Conservation (phyloP, 2,329 filamentous ascomycete genomes). For the Metarhizium humberi region DNA sequence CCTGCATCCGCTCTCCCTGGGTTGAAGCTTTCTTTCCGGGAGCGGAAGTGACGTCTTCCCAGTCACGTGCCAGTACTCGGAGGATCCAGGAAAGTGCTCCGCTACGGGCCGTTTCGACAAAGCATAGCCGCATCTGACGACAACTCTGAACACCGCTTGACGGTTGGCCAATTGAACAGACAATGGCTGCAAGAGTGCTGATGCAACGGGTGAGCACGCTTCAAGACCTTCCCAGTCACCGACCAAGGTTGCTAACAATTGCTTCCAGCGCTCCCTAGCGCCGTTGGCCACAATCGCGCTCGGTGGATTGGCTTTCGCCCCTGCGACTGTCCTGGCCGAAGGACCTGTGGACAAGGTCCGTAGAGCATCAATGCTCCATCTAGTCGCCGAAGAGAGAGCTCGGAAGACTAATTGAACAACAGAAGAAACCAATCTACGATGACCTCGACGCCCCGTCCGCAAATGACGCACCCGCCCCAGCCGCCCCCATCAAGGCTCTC, state of each 20-base stretch:
- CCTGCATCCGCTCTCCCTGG: no score
- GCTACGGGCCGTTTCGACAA: conserved; percentile 5
- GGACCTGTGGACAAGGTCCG: conserved; percentile 29
- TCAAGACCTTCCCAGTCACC: conserved; percentile 6
- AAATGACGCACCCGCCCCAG: conserved; percentile 16
- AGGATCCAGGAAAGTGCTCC: conserved; percentile 7
- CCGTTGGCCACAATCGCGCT: conserved; percentile 44
- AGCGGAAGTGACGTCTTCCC: conserved; percentile 1
- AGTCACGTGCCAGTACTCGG: conserved; percentile 8
- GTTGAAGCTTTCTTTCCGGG: no score
- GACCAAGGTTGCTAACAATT: conserved; percentile 18
- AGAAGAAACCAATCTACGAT: conserved; percentile 74
- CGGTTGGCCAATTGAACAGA: conserved; percentile 33
- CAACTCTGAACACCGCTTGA: conserved; percentile 15
- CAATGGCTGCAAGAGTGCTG: conserved; percentile 51
- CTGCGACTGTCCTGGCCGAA: conserved; percentile 42
- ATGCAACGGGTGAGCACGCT: conserved; percentile 39
- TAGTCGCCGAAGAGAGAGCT: background rate
- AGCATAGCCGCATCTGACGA: conserved; percentile 8
- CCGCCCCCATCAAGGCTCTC: conserved; percentile 16
- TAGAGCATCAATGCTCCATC: background rate
- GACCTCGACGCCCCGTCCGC: conserved; percentile 41
- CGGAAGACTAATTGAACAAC: conserved; percentile 1
- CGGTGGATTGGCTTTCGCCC: conserved; percentile 37
- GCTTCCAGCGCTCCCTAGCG: conserved; percentile 38